Base-by-base conservation (phyloP, 2,329 filamentous ascomycete genomes). In the Paecilomyces fulvus region DNA sequence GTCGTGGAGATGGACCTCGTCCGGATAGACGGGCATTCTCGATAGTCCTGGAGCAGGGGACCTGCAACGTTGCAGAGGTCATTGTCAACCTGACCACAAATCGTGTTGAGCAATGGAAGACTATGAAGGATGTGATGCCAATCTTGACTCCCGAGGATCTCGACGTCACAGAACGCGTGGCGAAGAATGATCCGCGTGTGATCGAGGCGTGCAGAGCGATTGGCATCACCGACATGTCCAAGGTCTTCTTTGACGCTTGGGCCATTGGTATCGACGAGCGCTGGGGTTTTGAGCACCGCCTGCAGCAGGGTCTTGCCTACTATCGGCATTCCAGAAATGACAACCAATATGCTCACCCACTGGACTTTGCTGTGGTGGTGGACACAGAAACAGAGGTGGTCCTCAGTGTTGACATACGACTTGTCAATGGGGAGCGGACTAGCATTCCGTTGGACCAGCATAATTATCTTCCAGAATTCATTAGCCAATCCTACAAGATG, bases 271-370 rank as follows among this genome's bases (percentile, higher is more conserved):
- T 90, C 69, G 92, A 96, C 65, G 89, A 95, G 75, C 86, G 92
- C 49, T 94, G 91, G 65, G 92, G 91, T 59, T 92, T 77, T 69
- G 79, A 79, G 49, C 79, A 90, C 49, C 85, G 92, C 55, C 82
- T 96, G 3, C 92, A 96, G 74, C 92, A 96, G 75, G 92, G 90
- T 1, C 78, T 96, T 55, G 95, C 96, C 90, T 96, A 96, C 79
- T 96, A 95, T 73, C 85, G 92, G n/a, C 91, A 91, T 3, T 80
- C 92, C 64, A 67, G 87, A 17, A 91, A 96, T 66, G 89, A 92
- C 75, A 90, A 84, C 71, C 92, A 96, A 75, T 96, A 96, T 73
- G 87, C 88, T 43, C 96, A 87, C 68, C 92, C 92, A 0, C 82
- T 96, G 53, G 92, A 96, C 73, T 96, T 96, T 75, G 95, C 90